Conservation (phyloP, 331 rosid species). For the Stylosanthes scabra region DNA sequence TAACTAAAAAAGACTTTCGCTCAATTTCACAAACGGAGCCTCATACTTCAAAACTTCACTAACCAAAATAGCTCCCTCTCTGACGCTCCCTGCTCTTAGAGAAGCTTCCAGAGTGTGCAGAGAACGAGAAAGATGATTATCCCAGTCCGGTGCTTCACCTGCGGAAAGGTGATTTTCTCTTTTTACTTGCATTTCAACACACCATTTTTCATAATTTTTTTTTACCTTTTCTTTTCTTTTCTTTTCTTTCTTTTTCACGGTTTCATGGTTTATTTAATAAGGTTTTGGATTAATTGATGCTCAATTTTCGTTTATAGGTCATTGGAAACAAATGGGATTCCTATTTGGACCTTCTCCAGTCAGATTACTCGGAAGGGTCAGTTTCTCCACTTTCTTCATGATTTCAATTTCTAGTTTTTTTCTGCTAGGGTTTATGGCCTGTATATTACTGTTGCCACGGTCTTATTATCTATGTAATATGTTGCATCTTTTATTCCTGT, state of each 20-base stretch:
- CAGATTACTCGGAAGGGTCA: constrained; percentile 85
- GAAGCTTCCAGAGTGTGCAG: too few relatives aligned
- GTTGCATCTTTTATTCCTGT: background rate
- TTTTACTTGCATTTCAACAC: background rate
- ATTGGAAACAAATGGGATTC: constrained; percentile 93
- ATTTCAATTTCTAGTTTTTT: background rate
- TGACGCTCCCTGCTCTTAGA: too few relatives aligned
- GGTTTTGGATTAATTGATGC: background rate
- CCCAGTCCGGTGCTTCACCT: constrained; percentile 92
- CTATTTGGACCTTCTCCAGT: constrained; percentile 83
- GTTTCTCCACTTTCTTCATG: constrained; percentile 9
- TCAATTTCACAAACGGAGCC: too few relatives aligned
- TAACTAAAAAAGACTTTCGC: too few relatives aligned
- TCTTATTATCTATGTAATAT: background rate
- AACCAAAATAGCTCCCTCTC: too few relatives aligned
- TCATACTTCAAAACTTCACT: too few relatives aligned
- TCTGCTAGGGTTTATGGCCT: background rate
- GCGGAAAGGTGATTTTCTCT: constrained; percentile 62
- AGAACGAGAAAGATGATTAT: constrained; percentile 66
- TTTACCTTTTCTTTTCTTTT: background rate
- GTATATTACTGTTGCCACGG: background rate
- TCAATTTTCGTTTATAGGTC: constrained; percentile 49
- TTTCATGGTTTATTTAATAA: background rate
- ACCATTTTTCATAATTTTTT: background rate
- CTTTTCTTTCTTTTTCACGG: background rate